Conservation (phyloP, 768 basidiomycete species). For the Russula virescens region DNA sequence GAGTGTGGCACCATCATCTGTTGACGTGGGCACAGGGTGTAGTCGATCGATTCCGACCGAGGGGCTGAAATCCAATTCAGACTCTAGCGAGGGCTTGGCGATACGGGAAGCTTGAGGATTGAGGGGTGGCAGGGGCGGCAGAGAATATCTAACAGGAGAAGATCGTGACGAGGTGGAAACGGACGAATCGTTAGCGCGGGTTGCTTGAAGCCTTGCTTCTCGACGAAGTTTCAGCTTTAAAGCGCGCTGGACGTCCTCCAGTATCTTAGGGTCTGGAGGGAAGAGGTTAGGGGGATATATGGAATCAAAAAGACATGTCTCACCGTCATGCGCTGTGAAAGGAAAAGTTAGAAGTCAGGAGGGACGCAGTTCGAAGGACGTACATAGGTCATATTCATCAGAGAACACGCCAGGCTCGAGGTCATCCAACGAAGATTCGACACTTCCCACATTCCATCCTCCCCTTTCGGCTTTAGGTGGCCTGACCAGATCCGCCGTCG, state of each 20-base stretch:
- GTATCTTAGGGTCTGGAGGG: conserved; percentile 61
- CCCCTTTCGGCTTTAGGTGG: conserved; percentile 17
- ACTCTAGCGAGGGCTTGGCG: conserved; percentile 26
- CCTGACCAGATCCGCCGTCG: conserved; percentile 12
- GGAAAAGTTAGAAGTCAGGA: conserved; percentile 8
- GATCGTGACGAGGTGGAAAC: conserved; percentile 27
- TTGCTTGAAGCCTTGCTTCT: conserved; percentile 52
- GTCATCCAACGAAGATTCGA: conserved; percentile 22
- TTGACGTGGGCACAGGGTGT: conserved; percentile 67
- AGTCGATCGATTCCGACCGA: conserved; percentile 42
- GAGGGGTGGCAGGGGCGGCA: conserved; percentile 31
- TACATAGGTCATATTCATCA: conserved; percentile 75
- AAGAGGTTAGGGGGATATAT: conserved; percentile 20
- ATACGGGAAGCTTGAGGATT: conserved; percentile 28
- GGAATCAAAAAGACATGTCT: conserved; percentile 23
- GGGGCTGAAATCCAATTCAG: conserved; percentile 67
- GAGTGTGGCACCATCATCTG: conserved; percentile 61
- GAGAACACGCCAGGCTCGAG: conserved; percentile 40
- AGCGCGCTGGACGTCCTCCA: conserved; percentile 76
- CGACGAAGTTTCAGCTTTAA: conserved; percentile 67
- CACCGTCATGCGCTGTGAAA: conserved; percentile 67
- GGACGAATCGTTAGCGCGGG: conserved; percentile 21
- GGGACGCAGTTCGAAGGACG: conserved; percentile 31
- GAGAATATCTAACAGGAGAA: conserved; percentile 23
- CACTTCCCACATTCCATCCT: conserved; percentile 1